These are phyloP conservation scores for Curvularia lunata DNA, from an alignment of 2,329 filamentous ascomycete species.

Conservation along the genomic window DNA sequence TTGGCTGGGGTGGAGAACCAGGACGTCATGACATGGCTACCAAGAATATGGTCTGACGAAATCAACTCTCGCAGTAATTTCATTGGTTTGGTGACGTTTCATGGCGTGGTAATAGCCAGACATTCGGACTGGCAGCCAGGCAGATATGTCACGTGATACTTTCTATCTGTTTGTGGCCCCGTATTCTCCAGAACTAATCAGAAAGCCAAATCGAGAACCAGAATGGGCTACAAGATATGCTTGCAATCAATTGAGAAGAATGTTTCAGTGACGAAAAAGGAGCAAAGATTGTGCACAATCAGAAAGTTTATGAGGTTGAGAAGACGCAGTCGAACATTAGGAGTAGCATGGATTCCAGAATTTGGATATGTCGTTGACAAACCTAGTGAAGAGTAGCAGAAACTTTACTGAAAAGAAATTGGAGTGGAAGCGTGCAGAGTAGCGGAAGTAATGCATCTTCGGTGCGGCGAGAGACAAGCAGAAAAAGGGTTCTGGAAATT, in stretches of 20 bases:
- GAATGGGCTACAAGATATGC: no score
- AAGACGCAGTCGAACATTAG: constrained; percentile 4
- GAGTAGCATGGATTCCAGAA: background rate
- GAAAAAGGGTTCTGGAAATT: background rate
- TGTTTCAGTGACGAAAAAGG: background rate
- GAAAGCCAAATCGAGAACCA: background rate
- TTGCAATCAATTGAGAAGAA: no score
- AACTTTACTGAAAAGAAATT: no score
- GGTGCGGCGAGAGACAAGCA: background rate
- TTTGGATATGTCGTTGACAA: background rate
- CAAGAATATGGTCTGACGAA: no score
- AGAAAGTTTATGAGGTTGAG: constrained; percentile 1
- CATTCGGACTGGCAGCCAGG: background rate
- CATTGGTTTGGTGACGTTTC: background rate
- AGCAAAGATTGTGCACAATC: background rate
- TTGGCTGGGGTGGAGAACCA: background rate
- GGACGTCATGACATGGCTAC: no score
- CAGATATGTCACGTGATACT: background rate
- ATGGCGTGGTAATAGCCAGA: background rate
- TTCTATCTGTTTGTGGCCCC: background rate
- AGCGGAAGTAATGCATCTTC: no score
- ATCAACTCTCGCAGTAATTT: background rate
- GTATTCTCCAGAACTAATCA: background rate
- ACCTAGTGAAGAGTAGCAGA: no score
- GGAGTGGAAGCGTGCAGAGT: no score